Evolutionary conservation across 2,329 filamentous ascomycete genomes (phyloP).

Genomic region (Fusarium tupiense): DNA sequence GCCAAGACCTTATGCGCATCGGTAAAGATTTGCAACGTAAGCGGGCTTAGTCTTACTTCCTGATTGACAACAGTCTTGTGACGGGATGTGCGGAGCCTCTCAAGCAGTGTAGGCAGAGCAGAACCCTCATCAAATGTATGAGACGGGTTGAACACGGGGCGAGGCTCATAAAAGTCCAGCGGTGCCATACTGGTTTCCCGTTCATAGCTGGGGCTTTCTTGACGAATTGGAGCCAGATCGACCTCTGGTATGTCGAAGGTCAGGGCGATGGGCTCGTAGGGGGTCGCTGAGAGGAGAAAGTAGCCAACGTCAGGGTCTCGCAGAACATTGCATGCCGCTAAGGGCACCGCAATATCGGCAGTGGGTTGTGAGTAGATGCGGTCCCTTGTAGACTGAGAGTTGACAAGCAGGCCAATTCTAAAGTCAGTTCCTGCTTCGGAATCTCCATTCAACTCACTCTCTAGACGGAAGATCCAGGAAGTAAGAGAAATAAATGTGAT

Average conservation of each 20-base stretch:
- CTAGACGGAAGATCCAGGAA: constrained; percentile 71
- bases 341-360: constrained; percentile 56
- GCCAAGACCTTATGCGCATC: constrained; percentile 77
- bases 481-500: constrained; percentile 69
- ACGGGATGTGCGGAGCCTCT: constrained; percentile 66
- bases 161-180: constrained; percentile 67
- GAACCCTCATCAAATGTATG: constrained; percentile 68
- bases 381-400: constrained; percentile 67
- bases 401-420: constrained; percentile 67
- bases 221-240: constrained; percentile 55
- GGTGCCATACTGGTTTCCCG: constrained; percentile 56
- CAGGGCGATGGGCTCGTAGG: constrained; percentile 66
- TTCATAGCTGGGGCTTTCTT: constrained; percentile 56
- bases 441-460: constrained; percentile 67
- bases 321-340: constrained; percentile 65
- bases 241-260: constrained; percentile 68
- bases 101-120: constrained; percentile 64
- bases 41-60: constrained; percentile 74
- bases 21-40: constrained; percentile 76
- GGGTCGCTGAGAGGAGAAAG: constrained; percentile 68
- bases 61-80: constrained; percentile 71
- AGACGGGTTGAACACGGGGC: constrained; percentile 72
- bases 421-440: constrained; percentile 69
- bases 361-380: constrained; percentile 65
- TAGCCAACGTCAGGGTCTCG: constrained; percentile 72